These are phyloP conservation scores for Cyclospora cayetanensis DNA, from an alignment of 169 alveolate species.

Conservation along the genomic window DNA sequence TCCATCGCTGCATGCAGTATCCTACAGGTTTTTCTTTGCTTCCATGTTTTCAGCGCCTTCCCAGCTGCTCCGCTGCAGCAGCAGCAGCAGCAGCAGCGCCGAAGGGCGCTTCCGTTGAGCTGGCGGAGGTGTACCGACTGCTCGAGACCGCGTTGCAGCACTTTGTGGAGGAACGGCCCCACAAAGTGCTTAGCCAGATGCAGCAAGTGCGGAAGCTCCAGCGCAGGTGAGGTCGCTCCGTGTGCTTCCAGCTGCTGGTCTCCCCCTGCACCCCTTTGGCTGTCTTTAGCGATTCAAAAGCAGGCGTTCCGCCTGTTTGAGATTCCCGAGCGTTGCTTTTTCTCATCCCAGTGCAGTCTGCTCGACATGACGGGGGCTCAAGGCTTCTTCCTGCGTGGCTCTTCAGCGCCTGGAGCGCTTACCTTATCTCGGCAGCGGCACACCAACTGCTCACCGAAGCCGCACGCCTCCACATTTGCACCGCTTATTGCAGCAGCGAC, in stretches of 20 bases:
- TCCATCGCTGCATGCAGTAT: conserved; percentile 25
- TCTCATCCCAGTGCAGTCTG: no score
- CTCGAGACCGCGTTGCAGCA: conserved; percentile 1
- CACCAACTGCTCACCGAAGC: conserved; percentile 44
- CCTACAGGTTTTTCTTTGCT: neutral
- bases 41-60: conserved; percentile 19
- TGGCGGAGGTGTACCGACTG: conserved; percentile 48
- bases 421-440: conserved; percentile 22
- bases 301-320: no score
- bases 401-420: conserved; percentile 29
- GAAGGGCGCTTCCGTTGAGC: neutral
- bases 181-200: neutral
- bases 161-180: neutral
- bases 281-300: no score
- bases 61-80: conserved; percentile 11
- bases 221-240: neutral
- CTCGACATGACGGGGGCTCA: no score
- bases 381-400: no score
- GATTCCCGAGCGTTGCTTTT: no score
- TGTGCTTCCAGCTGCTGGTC: no score
- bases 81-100: conserved; percentile 41
- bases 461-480: conserved; percentile 18
- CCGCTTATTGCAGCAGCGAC: conserved; percentile 41
- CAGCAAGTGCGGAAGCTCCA: conserved; percentile 2
- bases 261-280: neutral